These are phyloP conservation scores for Alternaria incomplexa DNA, from an alignment of 2,329 filamentous ascomycete genomes.

Conservation along the genomic window DNA sequence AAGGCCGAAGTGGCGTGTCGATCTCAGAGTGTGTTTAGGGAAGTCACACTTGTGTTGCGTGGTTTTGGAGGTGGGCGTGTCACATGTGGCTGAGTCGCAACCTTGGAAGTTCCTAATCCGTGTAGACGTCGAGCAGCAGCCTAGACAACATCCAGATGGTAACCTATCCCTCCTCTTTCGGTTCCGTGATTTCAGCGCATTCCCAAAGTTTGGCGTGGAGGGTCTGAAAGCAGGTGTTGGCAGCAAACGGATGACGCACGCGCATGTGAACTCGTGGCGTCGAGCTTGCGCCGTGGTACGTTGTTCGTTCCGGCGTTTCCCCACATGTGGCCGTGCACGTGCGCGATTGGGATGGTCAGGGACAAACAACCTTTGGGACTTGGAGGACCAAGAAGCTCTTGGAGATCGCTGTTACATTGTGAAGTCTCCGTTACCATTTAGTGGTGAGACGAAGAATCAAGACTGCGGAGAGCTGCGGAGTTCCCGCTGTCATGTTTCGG, in stretches of 20 bases:
- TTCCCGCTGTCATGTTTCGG: constrained; percentile 18
- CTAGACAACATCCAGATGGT: background rate
- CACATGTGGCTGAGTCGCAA: constrained; percentile 15
- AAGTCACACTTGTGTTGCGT: background rate
- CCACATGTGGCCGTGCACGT: constrained; percentile 15
- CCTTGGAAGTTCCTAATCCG: background rate
- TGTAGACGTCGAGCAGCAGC: background rate
- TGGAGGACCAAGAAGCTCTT: background rate
- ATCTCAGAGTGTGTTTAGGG: background rate
- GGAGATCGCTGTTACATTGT: background rate
- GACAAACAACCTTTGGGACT: constrained; percentile 1
- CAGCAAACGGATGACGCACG: constrained; percentile 12
- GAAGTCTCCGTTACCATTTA: background rate
- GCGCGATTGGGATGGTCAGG: constrained; percentile 14
- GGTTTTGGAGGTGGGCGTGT: constrained; percentile 1
- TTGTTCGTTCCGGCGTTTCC: constrained; percentile 9
- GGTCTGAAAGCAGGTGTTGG: background rate
- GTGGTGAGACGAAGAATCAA: background rate
- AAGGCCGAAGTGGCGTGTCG: background rate
- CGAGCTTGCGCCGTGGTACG: constrained; percentile 11
- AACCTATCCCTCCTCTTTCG: background rate
- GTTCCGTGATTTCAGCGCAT: background rate
- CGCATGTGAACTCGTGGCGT: constrained; percentile 14
- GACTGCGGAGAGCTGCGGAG: background rate
- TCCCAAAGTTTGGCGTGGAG: background rate